phyloP scores from a whole-genome alignment of 352 stramenopile species.

The Globisporangium spinosum region DNA sequence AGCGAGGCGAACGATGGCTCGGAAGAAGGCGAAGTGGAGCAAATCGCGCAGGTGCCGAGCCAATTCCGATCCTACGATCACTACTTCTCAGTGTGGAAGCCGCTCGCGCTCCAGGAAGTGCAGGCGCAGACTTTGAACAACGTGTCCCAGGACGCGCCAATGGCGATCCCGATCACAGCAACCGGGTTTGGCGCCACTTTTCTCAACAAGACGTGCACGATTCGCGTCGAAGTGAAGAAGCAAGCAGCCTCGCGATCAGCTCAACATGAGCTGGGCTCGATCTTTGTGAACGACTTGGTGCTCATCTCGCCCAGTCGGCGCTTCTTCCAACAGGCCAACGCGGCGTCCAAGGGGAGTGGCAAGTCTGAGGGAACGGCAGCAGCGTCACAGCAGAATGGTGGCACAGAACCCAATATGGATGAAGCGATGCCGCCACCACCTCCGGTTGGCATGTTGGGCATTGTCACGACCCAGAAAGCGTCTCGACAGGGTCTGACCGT shows the following conservation, averaged over 20 bases:
- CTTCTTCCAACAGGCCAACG: conserved; percentile 48
- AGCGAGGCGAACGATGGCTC: conserved; percentile 60
- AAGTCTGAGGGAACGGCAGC: conserved; percentile 2
- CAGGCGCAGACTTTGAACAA: conserved; percentile 81
- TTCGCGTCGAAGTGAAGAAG: conserved; percentile 66
- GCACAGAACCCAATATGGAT: not conserved
- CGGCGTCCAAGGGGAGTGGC: conserved; percentile 6
- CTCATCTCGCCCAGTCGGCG: conserved; percentile 51
- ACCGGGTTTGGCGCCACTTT: conserved; percentile 53
- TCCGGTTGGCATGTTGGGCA: conserved; percentile 58
- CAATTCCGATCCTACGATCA: conserved; percentile 86
- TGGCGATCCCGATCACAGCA: conserved; percentile 41
- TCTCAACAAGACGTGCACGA: conserved; percentile 60
- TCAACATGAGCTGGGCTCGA: conserved; percentile 32
- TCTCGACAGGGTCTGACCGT: conserved; percentile 77
- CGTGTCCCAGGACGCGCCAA: conserved; percentile 60
- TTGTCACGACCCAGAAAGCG: conserved; percentile 59
- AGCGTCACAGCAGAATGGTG: conserved; percentile 10
- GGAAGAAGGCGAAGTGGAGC: conserved; percentile 63
- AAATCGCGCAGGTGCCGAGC: conserved; percentile 66
- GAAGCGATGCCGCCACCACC: conserved; percentile 2
- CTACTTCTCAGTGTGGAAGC: conserved; percentile 89
- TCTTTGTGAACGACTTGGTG: conserved; percentile 81
- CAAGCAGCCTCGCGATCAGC: conserved; percentile 21
- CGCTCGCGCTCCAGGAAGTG: conserved; percentile 83